phyloP scores from a whole-genome alignment of 768 basidiomycete genomes.

The Russula vinacea region DNA sequence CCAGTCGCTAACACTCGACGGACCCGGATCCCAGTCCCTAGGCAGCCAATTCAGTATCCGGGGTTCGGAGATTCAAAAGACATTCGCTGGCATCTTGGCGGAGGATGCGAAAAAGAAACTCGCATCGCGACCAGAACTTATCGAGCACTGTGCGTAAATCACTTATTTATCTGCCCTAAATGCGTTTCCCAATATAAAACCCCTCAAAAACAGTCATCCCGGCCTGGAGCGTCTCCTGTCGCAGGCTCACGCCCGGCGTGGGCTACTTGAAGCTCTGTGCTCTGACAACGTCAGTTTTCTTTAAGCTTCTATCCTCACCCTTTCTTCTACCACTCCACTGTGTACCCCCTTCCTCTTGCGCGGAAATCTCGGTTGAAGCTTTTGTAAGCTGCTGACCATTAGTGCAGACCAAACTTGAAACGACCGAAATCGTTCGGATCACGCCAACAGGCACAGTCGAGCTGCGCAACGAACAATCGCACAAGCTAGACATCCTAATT shows the following conservation, averaged over 20 bases:
- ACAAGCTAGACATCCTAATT: constrained; percentile 57
- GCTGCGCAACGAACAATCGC: constrained; percentile 50
- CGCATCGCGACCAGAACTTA: constrained; percentile 57
- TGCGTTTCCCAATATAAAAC: too few relatives aligned
- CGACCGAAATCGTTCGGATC: constrained; percentile 49
- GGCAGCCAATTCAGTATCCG: constrained; percentile 40
- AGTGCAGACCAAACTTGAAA: constrained; percentile 45
- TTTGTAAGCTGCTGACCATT: too few relatives aligned
- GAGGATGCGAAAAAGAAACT: constrained; percentile 49
- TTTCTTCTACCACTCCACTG: too few relatives aligned
- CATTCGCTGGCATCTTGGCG: constrained; percentile 38
- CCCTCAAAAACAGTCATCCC: constrained; percentile 47
- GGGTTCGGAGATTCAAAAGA: constrained; percentile 40
- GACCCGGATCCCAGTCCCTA: not conserved
- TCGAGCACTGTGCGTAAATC: constrained; percentile 46
- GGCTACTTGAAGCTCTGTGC: constrained; percentile 62
- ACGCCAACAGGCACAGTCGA: constrained; percentile 52
- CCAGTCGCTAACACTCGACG: not conserved
- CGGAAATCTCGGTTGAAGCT: too few relatives aligned
- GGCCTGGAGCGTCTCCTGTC: constrained; percentile 55
- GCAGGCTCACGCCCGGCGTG: constrained; percentile 64
- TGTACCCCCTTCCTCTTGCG: too few relatives aligned
- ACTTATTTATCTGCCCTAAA: not conserved
- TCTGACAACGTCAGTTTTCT: constrained; percentile 50
- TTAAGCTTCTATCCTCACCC: too few relatives aligned